Evolutionary conservation across 2,329 filamentous ascomycete species (phyloP).

Genomic region (Arthroderma sp.): DNA sequence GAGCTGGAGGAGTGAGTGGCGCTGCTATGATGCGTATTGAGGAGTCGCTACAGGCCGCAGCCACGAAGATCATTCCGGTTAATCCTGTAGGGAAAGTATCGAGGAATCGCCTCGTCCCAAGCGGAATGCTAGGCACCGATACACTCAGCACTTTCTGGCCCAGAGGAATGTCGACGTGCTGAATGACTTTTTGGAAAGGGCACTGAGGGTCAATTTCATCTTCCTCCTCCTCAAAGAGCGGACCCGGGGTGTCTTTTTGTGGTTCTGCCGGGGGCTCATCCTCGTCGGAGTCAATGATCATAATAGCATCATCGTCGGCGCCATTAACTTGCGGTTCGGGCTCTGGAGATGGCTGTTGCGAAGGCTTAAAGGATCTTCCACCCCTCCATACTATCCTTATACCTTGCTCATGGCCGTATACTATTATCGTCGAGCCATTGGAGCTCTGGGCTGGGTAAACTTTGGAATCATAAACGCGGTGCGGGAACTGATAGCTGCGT

Average conservation of each 20-base stretch:
- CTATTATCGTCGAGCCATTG: conserved; percentile 48
- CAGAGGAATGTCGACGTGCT: conserved; percentile 42
- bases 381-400: conserved; percentile 49
- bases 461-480: conserved; percentile 43
- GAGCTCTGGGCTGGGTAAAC: conserved; percentile 46
- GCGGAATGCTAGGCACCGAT: conserved; percentile 35
- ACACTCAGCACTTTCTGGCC: conserved; percentile 41
- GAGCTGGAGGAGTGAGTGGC: conserved; percentile 41
- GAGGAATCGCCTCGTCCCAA: conserved; percentile 24
- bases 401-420: conserved; percentile 47
- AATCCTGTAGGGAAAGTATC: conserved; percentile 36
- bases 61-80: conserved; percentile 39
- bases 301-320: conserved; percentile 32
- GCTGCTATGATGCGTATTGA: conserved; percentile 43
- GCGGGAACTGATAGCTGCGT: conserved; percentile 45
- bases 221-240: conserved; percentile 41
- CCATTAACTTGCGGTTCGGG: conserved; percentile 28
- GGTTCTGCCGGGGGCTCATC: conserved; percentile 34
- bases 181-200: conserved; percentile 41
- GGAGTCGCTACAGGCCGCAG: conserved; percentile 43
- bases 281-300: conserved; percentile 45
- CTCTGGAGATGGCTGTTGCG: conserved; percentile 12
- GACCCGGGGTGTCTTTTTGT: conserved; percentile 13
- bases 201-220: conserved; percentile 45
- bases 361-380: conserved; percentile 35